A percentile compares a stretch with the other conserved stretches of the same genome.
Evolutionary conservation across 2,329 filamentous ascomycete species (phyloP).

Genomic region (Teratosphaeria destructans): DNA sequence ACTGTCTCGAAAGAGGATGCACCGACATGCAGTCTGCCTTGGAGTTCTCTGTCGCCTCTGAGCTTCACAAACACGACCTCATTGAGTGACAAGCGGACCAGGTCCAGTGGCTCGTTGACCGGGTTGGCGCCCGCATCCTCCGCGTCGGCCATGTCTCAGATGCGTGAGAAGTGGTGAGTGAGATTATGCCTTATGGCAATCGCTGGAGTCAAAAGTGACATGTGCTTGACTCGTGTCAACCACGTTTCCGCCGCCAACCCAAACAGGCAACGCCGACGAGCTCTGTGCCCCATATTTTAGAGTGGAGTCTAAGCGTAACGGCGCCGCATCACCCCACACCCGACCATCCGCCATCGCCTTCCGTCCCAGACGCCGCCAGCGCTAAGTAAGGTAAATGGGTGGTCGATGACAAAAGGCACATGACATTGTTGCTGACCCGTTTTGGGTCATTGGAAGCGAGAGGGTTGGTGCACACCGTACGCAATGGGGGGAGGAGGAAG

Average conservation of each 20-base stretch:
- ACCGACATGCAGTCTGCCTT: slow-evolving; percentile 79
- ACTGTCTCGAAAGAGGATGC: neutral
- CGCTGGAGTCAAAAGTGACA: neutral
- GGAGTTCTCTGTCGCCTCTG: slow-evolving; percentile 86
- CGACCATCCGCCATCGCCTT: neutral
- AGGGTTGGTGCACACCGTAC: neutral
- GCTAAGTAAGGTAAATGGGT: neutral
- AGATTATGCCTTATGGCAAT: neutral
- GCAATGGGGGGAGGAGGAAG: neutral
- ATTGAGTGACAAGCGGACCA: slow-evolving; percentile 87
- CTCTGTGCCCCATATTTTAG: neutral
- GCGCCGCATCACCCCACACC: neutral
- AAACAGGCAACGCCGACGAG: neutral
- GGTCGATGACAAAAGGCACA: slow-evolving; percentile 1
- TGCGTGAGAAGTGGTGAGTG: neutral
- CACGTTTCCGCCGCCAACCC: neutral
- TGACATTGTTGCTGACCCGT: slow-evolving; percentile 17
- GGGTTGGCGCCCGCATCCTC: slow-evolving; percentile 46
- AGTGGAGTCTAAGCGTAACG: neutral
- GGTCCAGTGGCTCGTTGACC: slow-evolving; percentile 85
- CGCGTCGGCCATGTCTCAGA: slow-evolving; percentile 65
- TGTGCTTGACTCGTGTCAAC: neutral
- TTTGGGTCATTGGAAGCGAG: slow-evolving; percentile 10
- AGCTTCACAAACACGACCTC: slow-evolving; percentile 97
- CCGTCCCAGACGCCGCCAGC: neutral